Evolutionary conservation across 2,329 filamentous ascomycete genomes (phyloP), one percentile per base, ranked within the genome.

Genomic region (Lecanosticta acicola): DNA sequence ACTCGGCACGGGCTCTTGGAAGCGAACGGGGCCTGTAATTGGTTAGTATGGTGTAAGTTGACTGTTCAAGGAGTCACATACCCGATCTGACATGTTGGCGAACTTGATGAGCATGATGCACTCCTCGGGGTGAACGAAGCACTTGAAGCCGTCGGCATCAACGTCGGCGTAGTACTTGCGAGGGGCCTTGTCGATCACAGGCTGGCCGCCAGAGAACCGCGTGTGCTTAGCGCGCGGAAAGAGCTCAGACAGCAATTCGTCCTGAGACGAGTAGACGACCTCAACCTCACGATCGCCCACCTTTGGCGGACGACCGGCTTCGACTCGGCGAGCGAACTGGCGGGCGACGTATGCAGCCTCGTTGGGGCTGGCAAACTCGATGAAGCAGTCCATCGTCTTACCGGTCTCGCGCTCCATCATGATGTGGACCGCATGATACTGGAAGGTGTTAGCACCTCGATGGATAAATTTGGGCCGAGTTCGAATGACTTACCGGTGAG

Each of bases 391-490:
- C 68, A 74, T 74, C 1, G 75, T 78, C 64, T 78, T 78, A 14
- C 72, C 74, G n/a, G 74, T 76, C 17, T 71, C 69, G 17, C 75
- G 72, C 50, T 79, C 76, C 75, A 78, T 78, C 46, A 78, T 73
- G 50, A 79, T 75, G 53, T 78, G 76, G n/a, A 77, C 65, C 0
- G 73, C 65, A 35, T 65, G 70, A 20, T 71, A 74, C 10, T 29
- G 11, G 11, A 29, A 7, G 5, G 24, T 11, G 5, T 29, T 11
- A 11, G 5, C 24, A 29, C 7, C 24, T 5, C 5, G 7, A 11
- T 5, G 5, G 24, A 29, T 29, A 11, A 7, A 7, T 11, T 29
- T 29, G 24, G 24, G 11, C 24, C 11, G 24, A 5, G 24, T 29
- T 29, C 7, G 24, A 7, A 7, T 5, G 5, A 29, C 3, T 29